A percentile compares a stretch with the other conserved stretches of the same genome.
Evolutionary conservation across 345 rosid species (phyloP).

Genomic region (Clarkia xantiana): DNA sequence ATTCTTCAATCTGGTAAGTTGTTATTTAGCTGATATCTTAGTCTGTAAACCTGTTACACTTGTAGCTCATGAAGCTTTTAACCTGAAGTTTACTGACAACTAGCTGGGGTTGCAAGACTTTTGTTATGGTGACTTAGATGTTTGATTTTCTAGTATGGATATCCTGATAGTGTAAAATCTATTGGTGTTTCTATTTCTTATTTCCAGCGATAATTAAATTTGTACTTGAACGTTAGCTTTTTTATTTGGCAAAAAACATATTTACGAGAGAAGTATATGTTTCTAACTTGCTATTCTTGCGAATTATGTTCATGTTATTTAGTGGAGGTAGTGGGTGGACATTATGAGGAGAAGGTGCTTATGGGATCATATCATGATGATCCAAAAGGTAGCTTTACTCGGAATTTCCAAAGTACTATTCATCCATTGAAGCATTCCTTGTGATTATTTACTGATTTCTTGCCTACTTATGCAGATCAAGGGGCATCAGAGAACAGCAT

Average conservation of each 20-base stretch:
- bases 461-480: slow-evolving; percentile 33
- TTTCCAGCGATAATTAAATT: background rate
- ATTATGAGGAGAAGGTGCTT: slow-evolving; percentile 23
- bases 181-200: background rate
- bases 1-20: too few relatives aligned
- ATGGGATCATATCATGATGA: slow-evolving; percentile 25
- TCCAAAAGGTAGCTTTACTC: slow-evolving; percentile 26
- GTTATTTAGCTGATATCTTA: too few relatives aligned
- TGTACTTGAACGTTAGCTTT: background rate
- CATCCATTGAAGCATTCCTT: background rate
- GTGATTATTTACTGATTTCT: background rate
- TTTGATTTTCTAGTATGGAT: too few relatives aligned
- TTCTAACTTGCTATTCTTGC: background rate
- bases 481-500: slow-evolving; percentile 55
- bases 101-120: too few relatives aligned
- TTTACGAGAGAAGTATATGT: background rate
- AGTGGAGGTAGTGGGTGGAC: slow-evolving; percentile 33
- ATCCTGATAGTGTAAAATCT: too few relatives aligned
- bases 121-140: too few relatives aligned
- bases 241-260: background rate
- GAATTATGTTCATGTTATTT: slow-evolving; percentile 6
- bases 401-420: too few relatives aligned
- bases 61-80: too few relatives aligned
- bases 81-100: too few relatives aligned
- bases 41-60: too few relatives aligned